These are phyloP conservation scores for Ophiostoma ips DNA, from an alignment of 2,329 filamentous ascomycete genomes.

Conservation along the genomic window DNA sequence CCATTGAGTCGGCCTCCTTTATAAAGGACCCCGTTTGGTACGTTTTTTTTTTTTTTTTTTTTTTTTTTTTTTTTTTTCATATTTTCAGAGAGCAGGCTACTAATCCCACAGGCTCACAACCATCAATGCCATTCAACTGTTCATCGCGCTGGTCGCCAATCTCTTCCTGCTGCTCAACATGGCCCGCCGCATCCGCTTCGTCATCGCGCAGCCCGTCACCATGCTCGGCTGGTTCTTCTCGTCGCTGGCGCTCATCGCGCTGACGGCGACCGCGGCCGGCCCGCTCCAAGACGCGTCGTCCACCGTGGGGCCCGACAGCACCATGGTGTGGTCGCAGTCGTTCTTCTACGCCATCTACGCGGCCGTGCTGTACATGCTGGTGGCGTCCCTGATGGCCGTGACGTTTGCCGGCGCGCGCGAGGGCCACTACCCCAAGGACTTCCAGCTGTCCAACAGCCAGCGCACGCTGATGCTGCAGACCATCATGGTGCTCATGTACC, in stretches of 20 bases:
- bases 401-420: slow-evolving; percentile 65
- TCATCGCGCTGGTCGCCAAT: slow-evolving; percentile 64
- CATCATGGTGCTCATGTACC: slow-evolving; percentile 69
- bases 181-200: slow-evolving; percentile 64
- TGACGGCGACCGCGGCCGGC: slow-evolving; percentile 51
- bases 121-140: slow-evolving; percentile 66
- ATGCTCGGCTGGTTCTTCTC: slow-evolving; percentile 67
- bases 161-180: slow-evolving; percentile 78
- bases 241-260: slow-evolving; percentile 50
- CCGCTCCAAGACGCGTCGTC: slow-evolving; percentile 24
- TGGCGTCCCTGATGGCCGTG: slow-evolving; percentile 59
- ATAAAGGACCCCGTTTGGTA: slow-evolving; percentile 54
- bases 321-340: slow-evolving; percentile 60
- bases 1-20: slow-evolving; percentile 34
- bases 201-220: slow-evolving; percentile 67
- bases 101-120: too few relatives aligned
- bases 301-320: slow-evolving; percentile 23
- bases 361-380: slow-evolving; percentile 64
- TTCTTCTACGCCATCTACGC: slow-evolving; percentile 80
- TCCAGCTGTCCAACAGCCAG: slow-evolving; percentile 64
- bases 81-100: too few relatives aligned
- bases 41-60: too few relatives aligned
- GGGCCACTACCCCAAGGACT: slow-evolving; percentile 63
- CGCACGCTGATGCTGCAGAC: slow-evolving; percentile 84
- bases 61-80: too few relatives aligned